Conservation (phyloP, 2,329 filamentous ascomycete genomes). For the Pseudofabraea citricarpa region DNA sequence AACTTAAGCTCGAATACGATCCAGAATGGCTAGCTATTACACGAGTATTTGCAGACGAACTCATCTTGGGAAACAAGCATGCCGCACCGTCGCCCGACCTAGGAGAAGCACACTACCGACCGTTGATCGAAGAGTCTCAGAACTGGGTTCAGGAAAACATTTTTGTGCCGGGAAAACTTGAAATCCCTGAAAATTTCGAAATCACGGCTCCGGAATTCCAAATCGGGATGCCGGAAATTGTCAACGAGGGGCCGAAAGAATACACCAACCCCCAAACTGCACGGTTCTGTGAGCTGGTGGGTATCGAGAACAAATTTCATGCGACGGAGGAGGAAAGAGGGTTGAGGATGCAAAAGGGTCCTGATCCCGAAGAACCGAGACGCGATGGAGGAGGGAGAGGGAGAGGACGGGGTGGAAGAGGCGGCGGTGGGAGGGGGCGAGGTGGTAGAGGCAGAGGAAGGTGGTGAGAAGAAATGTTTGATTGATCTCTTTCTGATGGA, state of each 20-base stretch:
- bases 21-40: constrained; percentile 94
- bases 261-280: constrained; percentile 84
- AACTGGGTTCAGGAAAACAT: constrained; percentile 80
- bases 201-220: constrained; percentile 70
- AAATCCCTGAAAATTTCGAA: constrained; percentile 73
- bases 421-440: constrained; percentile 30
- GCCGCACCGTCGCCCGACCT: constrained; percentile 52
- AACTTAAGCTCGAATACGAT: constrained; percentile 57
- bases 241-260: constrained; percentile 64
- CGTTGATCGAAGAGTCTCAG: constrained; percentile 64
- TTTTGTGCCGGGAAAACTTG: constrained; percentile 54
- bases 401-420: constrained; percentile 25
- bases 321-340: constrained; percentile 66
- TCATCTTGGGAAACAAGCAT: constrained; percentile 57
- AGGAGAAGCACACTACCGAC: constrained; percentile 63
- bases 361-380: constrained; percentile 37
- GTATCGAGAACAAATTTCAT: constrained; percentile 71
- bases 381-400: constrained; percentile 19
- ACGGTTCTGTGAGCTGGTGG: constrained; percentile 74
- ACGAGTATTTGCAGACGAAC: constrained; percentile 66
- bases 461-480: constrained; percentile 12
- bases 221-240: constrained; percentile 48
- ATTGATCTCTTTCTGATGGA: no score
- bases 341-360: constrained; percentile 52
- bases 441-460: constrained; percentile 32